A percentile compares a stretch with the other conserved stretches of the same genome.
phyloP scores from a whole-genome alignment of 2,329 filamentous ascomycete species.

The Helotiales sp. region DNA sequence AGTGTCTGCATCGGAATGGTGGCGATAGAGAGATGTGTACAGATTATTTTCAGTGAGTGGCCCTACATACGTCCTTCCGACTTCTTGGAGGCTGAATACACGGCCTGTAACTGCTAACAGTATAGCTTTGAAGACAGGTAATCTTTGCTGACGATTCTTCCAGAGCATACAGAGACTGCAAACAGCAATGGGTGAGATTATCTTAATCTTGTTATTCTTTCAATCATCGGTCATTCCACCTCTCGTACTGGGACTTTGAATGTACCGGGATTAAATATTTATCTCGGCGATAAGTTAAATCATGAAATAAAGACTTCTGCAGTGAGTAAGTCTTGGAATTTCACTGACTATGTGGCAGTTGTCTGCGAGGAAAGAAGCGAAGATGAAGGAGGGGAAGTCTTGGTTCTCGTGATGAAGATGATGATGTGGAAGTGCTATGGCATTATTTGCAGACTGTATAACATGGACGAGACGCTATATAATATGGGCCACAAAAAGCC shows the following conservation, averaged over 20 bases:
- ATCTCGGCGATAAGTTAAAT: too few relatives aligned
- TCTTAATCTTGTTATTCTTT: not conserved
- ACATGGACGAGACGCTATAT: not conserved
- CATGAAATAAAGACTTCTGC: not conserved
- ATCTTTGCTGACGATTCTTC: conserved; percentile 9
- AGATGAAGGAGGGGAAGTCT: conserved; percentile 43
- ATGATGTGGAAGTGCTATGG: not conserved
- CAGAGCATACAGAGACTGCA: conserved; percentile 92
- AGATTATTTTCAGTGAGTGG: conserved; percentile 92
- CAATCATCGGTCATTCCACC: not conserved
- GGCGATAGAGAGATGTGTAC: conserved; percentile 88
- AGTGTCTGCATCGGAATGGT: conserved; percentile 85
- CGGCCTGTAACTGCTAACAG: too few relatives aligned
- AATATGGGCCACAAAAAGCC: not conserved
- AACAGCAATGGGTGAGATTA: conserved; percentile 85
- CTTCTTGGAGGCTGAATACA: too few relatives aligned
- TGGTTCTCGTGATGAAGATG: conserved; percentile 37
- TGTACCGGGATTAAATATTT: not conserved
- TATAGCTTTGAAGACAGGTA: too few relatives aligned
- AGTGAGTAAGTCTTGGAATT: not conserved
- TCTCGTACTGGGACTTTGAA: not conserved
- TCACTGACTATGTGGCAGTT: conserved; percentile 43
- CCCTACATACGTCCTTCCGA: too few relatives aligned
- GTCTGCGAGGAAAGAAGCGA: conserved; percentile 52
- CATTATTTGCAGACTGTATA: not conserved